phyloP scores from a whole-genome alignment of 345 rosid species.

The Ceriops zippeliana region DNA sequence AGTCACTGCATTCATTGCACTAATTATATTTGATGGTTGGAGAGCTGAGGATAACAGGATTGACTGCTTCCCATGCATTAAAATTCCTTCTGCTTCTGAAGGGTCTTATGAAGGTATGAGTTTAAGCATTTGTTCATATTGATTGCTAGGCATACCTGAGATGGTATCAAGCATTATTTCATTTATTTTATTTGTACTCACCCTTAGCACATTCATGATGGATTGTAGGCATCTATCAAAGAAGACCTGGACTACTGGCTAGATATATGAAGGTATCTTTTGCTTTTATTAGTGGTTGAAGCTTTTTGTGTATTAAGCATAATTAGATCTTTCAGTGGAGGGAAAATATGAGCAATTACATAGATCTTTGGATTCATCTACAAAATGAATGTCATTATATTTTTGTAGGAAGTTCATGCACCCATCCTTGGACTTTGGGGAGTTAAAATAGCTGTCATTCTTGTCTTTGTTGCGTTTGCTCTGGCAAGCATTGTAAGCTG shows the following conservation, averaged over 20 bases:
- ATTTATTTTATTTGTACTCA: neutral
- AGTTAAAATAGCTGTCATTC: conserved; percentile 65
- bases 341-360: neutral
- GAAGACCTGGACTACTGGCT: conserved; percentile 53
- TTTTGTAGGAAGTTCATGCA: conserved; percentile 79
- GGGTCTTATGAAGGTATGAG: conserved; percentile 59
- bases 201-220: conserved; percentile 14
- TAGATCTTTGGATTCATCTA: neutral
- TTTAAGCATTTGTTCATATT: neutral
- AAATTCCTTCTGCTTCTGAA: conserved; percentile 43
- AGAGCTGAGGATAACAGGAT: conserved; percentile 71
- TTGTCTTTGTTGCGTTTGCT: conserved; percentile 64
- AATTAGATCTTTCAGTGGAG: neutral
- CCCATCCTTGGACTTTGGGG: conserved; percentile 77
- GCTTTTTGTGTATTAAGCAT: neutral
- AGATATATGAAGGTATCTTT: conserved; percentile 84
- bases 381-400: conserved; percentile 1
- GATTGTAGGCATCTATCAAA: conserved; percentile 25
- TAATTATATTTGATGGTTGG: conserved; percentile 76
- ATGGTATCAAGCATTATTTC: neutral
- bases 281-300: neutral
- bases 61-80: conserved; percentile 92
- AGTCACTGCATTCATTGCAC: conserved; percentile 93
- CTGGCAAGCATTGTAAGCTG: conserved; percentile 86
- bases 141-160: neutral